Evolutionary conservation across 1,139 yeast species (phyloP).

Genomic region (Sugiyamaella paludigena): DNA sequence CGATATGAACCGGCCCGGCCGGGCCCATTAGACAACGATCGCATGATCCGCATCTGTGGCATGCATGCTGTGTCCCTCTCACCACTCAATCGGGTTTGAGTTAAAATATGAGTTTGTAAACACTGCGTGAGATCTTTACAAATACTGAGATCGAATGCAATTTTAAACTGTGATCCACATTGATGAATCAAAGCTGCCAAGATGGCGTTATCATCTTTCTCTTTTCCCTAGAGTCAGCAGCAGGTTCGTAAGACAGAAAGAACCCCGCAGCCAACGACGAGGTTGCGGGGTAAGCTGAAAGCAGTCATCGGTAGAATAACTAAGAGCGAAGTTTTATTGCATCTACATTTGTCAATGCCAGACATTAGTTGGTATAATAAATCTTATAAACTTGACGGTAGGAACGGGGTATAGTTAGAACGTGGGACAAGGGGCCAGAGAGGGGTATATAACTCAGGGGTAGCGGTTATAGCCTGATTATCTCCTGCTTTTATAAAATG

Average conservation of each 20-base stretch:
- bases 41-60: constrained; percentile 14
- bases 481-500: background rate
- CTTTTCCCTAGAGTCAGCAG: constrained; percentile 1
- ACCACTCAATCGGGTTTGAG: constrained; percentile 7
- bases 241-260: constrained; percentile 9
- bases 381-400: too few species aligned
- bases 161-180: background rate
- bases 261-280: constrained; percentile 6
- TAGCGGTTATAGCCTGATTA: background rate
- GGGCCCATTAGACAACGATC: constrained; percentile 11
- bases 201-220: constrained; percentile 7
- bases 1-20: constrained; percentile 12
- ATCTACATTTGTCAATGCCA: too few species aligned
- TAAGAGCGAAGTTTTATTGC: background rate
- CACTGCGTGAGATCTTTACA: constrained; percentile 6
- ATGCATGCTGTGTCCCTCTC: constrained; percentile 7
- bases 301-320: background rate
- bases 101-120: constrained; percentile 6
- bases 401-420: too few species aligned
- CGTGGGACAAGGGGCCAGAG: too few species aligned
- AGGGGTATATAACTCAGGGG: too few species aligned
- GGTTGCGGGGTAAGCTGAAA: background rate
- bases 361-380: too few species aligned
- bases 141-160: constrained; percentile 11
- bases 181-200: constrained; percentile 10